Evolutionary conservation across 495 filamentous ascomycete species (phyloP).

Genomic region (Penicillium pulvis): DNA sequence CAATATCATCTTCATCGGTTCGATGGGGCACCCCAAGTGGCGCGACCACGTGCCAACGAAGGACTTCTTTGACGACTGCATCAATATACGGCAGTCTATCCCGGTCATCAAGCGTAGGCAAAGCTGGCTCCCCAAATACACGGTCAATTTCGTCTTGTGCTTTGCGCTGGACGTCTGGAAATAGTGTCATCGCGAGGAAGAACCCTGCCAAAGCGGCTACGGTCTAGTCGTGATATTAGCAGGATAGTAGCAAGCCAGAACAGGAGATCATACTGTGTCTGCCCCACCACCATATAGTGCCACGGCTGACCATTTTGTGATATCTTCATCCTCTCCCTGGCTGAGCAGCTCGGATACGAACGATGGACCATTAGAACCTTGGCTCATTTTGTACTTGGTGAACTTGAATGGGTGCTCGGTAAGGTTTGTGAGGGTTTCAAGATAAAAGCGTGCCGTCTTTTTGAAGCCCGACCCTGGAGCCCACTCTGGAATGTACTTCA

Average conservation of each 20-base stretch:
- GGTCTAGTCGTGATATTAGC: constrained; percentile 5
- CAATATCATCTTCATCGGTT: constrained; percentile 53
- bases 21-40: constrained; percentile 57
- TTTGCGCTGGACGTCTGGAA: constrained; percentile 51
- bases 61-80: constrained; percentile 44
- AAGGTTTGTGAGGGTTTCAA: constrained; percentile 21
- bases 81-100: constrained; percentile 45
- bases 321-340: constrained; percentile 24
- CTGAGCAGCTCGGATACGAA: not conserved
- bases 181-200: constrained; percentile 50
- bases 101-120: constrained; percentile 32
- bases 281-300: constrained; percentile 56
- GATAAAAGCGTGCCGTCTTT: constrained; percentile 24
- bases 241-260: not conserved
- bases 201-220: constrained; percentile 15
- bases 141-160: constrained; percentile 62
- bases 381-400: constrained; percentile 21
- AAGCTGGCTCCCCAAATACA: constrained; percentile 41
- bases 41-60: constrained; percentile 46
- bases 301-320: constrained; percentile 44
- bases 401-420: constrained; percentile 41
- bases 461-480: constrained; percentile 48
- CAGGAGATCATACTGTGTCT: constrained; percentile 38
- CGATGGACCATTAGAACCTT: not conserved
- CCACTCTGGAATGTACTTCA: constrained; percentile 46